phyloP scores from a whole-genome alignment of 2,329 filamentous ascomycete species.

The Diplodia sapinea region DNA sequence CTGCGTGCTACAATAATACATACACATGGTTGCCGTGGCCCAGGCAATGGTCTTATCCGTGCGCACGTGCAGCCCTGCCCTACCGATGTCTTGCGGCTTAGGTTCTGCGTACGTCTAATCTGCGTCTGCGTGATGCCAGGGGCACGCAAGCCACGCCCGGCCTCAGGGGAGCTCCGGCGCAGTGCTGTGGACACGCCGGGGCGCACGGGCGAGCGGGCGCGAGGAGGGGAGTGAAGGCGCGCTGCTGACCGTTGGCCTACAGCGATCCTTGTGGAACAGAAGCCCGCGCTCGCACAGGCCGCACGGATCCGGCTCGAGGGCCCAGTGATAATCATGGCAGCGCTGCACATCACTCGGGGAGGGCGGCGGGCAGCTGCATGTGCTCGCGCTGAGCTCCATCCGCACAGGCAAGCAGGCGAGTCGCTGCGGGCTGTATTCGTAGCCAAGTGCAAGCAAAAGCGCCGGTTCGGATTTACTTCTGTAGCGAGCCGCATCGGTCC shows the following conservation, averaged over 20 bases:
- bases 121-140: neutral
- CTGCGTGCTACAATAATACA: neutral
- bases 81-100: neutral
- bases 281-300: constrained; percentile 21
- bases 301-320: constrained; percentile 17
- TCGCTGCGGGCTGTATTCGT: neutral
- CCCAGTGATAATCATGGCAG: constrained; percentile 26
- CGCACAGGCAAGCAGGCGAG: constrained; percentile 5
- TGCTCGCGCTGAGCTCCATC: constrained; percentile 11
- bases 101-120: neutral
- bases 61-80: neutral
- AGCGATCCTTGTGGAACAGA: constrained; percentile 21
- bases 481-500: constrained; percentile 22
- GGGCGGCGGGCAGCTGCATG: constrained; percentile 11
- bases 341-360: constrained; percentile 22
- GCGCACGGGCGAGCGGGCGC: neutral
- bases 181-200: constrained; percentile 3
- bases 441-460: neutral
- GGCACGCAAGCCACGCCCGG: neutral
- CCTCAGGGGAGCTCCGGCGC: constrained; percentile 15
- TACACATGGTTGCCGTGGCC: neutral
- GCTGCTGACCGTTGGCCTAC: neutral
- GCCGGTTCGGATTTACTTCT: constrained; percentile 21
- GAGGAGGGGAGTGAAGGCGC: neutral
- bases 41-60: neutral